Conservation (phyloP, 805 yeast genomes). For the Brettanomyces nanus region DNA sequence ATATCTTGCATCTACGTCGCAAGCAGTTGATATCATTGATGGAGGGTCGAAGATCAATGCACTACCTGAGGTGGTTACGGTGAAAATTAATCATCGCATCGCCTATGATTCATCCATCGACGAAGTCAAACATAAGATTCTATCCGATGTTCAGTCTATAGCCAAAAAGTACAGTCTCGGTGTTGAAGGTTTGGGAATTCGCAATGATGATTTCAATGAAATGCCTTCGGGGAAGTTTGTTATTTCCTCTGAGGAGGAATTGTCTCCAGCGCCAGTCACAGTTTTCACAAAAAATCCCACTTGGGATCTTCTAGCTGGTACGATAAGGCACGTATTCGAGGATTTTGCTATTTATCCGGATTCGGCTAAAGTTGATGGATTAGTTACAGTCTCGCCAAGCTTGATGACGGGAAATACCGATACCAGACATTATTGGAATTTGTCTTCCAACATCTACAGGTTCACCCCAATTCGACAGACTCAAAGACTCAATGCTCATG, state of each 20-base stretch:
- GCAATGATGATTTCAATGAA: slow-evolving; percentile 9
- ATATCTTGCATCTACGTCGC: slow-evolving; percentile 49
- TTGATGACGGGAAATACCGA: slow-evolving; percentile 56
- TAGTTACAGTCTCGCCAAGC: slow-evolving; percentile 34
- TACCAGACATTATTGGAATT: slow-evolving; percentile 49
- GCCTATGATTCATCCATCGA: slow-evolving; percentile 44
- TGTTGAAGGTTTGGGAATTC: slow-evolving; percentile 22
- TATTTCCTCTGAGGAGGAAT: slow-evolving; percentile 18
- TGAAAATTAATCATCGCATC: slow-evolving; percentile 54
- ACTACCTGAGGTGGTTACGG: slow-evolving; percentile 51
- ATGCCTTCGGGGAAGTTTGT: slow-evolving; percentile 35
- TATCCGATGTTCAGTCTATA: slow-evolving; percentile 33
- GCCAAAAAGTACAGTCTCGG: slow-evolving; percentile 42
- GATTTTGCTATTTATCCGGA: slow-evolving; percentile 34
- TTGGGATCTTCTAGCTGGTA: slow-evolving; percentile 41
- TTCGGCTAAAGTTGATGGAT: slow-evolving; percentile 6
- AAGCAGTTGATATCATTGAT: slow-evolving; percentile 51
- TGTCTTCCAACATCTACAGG: slow-evolving; percentile 48
- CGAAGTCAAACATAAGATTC: slow-evolving; percentile 2
- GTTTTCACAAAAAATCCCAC: slow-evolving; percentile 29
- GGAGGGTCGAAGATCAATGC: slow-evolving; percentile 75
- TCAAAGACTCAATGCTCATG: slow-evolving; percentile 5
- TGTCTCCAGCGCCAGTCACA: slow-evolving; percentile 32
- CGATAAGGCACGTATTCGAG: slow-evolving; percentile 46
- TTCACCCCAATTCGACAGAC: slow-evolving; percentile 14